Evolutionary conservation across 2,329 filamentous ascomycete species (phyloP).

Genomic region (Endoconidiophora laricicola): DNA sequence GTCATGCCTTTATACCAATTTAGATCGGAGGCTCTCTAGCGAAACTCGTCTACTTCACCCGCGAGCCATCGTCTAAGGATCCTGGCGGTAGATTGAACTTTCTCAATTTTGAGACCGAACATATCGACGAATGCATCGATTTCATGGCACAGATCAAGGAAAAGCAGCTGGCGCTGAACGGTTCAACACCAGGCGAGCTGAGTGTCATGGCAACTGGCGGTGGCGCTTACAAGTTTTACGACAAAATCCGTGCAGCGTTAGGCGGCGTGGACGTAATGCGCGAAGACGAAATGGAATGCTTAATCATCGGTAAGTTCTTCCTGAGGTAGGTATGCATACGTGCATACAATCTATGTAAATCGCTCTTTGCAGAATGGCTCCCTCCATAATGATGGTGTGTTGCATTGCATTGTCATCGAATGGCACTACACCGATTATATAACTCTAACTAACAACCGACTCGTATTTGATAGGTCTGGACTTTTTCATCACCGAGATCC

Average conservation of each 20-base stretch:
- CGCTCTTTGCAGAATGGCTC: too few relatives aligned
- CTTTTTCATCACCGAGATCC: conserved; percentile 98
- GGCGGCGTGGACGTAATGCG: conserved; percentile 66
- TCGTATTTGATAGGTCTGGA: conserved; percentile 50
- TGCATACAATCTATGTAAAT: too few relatives aligned
- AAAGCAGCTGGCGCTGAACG: conserved; percentile 63
- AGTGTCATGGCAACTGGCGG: conserved; percentile 94
- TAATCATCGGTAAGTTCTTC: conserved; percentile 60
- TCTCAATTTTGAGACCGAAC: conserved; percentile 87
- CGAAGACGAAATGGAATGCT: conserved; percentile 97
- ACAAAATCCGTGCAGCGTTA: conserved; percentile 67
- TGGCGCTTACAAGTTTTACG: conserved; percentile 92
- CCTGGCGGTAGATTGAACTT: conserved; percentile 87
- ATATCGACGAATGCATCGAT: conserved; percentile 81
- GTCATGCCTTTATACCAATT: conserved; percentile 7
- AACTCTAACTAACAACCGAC: conserved; percentile 12
- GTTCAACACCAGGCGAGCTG: conserved; percentile 51
- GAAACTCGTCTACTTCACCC: conserved; percentile 94
- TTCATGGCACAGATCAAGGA: conserved; percentile 77
- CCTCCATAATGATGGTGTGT: neutral
- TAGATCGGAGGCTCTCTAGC: conserved; percentile 90
- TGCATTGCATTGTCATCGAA: conserved; percentile 3
- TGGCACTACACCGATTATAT: neutral
- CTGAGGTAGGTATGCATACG: neutral
- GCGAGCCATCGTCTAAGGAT: conserved; percentile 62